Conservation (phyloP, 441 rosid species). For the Pelargonium australe region DNA sequence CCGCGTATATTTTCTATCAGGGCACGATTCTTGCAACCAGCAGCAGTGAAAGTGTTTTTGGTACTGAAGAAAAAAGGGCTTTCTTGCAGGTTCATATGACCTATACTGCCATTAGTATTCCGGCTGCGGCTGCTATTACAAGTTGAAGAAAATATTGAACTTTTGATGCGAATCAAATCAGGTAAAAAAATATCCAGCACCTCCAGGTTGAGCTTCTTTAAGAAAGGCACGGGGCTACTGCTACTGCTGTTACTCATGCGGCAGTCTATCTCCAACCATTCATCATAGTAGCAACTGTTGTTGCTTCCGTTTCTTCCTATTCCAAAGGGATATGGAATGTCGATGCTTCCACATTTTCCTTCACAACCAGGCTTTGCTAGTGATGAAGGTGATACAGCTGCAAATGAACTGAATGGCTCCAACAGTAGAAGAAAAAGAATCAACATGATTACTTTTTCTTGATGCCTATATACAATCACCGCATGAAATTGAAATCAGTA, state of each 20-base stretch:
- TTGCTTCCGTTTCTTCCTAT: background rate
- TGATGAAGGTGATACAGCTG: background rate
- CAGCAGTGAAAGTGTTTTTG: background rate
- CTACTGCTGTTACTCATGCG: background rate
- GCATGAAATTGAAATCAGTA: too few relatives aligned
- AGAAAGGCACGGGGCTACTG: background rate
- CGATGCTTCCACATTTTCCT: background rate
- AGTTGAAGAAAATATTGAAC: background rate
- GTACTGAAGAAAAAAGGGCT: background rate
- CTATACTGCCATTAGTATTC: background rate
- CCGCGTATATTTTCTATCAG: background rate
- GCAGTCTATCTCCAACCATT: background rate
- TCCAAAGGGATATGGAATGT: slow-evolving; percentile 3
- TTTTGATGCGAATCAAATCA: background rate
- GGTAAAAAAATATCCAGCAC: background rate
- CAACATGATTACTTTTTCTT: background rate
- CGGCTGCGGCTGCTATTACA: background rate
- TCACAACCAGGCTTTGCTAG: background rate
- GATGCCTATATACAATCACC: too few relatives aligned
- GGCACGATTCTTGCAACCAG: background rate
- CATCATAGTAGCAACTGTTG: background rate
- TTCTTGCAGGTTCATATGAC: background rate
- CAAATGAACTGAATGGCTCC: background rate
- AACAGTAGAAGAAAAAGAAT: background rate
- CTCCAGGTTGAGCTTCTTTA: background rate